A percentile compares a stretch with the other conserved stretches of the same genome.
These are phyloP conservation scores for Cylindrodendrum hubeiense DNA, from an alignment of 2,329 filamentous ascomycete genomes.

Conservation along the genomic window DNA sequence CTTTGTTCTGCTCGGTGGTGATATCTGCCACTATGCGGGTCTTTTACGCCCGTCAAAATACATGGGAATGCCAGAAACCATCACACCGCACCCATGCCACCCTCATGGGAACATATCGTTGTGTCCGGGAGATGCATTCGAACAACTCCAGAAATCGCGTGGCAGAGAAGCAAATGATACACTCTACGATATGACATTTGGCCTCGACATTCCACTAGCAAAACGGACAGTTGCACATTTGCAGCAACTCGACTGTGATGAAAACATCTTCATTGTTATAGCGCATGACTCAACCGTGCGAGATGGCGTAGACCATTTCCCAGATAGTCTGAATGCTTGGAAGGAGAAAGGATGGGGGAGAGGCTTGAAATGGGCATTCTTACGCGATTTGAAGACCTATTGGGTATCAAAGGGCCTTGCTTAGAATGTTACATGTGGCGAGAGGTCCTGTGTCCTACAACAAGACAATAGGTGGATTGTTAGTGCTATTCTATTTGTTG, in stretches of 20 bases:
- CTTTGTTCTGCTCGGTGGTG: conserved; percentile 57
- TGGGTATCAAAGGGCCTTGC: conserved; percentile 32
- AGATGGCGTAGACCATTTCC: conserved; percentile 40
- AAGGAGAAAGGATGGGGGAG: conserved; percentile 30
- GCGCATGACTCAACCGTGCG: conserved; percentile 37
- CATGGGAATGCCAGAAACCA: conserved; percentile 48
- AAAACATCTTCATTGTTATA: conserved; percentile 35
- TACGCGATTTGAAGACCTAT: conserved; percentile 35
- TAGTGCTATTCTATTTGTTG: no score
- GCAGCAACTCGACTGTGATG: conserved; percentile 36
- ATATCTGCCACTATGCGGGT: conserved; percentile 56
- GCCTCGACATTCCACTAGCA: conserved; percentile 32
- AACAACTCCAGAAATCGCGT: conserved; percentile 30
- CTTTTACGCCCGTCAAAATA: conserved; percentile 51
- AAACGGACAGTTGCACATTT: conserved; percentile 26
- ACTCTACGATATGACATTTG: conserved; percentile 37
- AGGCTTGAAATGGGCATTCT: conserved; percentile 35
- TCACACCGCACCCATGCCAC: conserved; percentile 39
- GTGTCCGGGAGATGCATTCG: conserved; percentile 35
- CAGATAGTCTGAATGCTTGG: conserved; percentile 35
- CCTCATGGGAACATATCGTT: conserved; percentile 6
- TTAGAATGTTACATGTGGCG: neutral
- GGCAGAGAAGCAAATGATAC: conserved; percentile 30
- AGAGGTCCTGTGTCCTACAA: no score
- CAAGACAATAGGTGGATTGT: no score